phyloP scores from a whole-genome alignment of 768 basidiomycete genomes.

The Suillus placidus region DNA sequence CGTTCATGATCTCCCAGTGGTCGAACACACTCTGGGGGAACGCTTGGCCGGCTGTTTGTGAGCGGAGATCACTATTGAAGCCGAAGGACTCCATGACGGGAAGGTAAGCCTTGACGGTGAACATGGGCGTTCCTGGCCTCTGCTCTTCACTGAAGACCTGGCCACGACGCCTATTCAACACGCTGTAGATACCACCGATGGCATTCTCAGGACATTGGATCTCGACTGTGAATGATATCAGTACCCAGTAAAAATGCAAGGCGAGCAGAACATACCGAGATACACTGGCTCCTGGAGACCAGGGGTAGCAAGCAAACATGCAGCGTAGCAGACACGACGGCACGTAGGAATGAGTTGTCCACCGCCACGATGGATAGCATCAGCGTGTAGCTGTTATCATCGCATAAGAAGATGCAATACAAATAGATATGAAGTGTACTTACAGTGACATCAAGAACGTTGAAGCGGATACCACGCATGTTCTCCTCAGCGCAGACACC shows the following conservation, averaged over 20 bases:
- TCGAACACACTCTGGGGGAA: conserved; percentile 97
- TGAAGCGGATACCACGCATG: conserved; percentile 98
- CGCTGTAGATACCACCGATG: conserved; percentile 96
- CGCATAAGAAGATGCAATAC: neutral
- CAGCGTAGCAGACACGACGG: conserved; percentile 95
- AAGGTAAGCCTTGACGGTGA: conserved; percentile 97
- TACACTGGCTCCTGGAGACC: conserved; percentile 96
- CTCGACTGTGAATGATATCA: conserved; percentile 62
- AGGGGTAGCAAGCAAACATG: conserved; percentile 88
- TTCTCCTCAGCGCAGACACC: conserved; percentile 96
- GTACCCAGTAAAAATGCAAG: conserved; percentile 1
- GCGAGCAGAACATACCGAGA: conserved; percentile 57
- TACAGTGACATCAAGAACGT: conserved; percentile 94
- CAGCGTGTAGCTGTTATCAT: conserved; percentile 78
- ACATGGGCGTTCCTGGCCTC: conserved; percentile 96
- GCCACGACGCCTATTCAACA: conserved; percentile 95
- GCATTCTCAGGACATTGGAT: conserved; percentile 98
- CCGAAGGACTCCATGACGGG: conserved; percentile 94
- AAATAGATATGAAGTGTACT: conserved; percentile 29
- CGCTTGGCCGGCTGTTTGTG: conserved; percentile 93
- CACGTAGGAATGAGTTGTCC: conserved; percentile 98
- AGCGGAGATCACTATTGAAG: conserved; percentile 95
- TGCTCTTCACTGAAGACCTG: conserved; percentile 99
- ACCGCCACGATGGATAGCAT: conserved; percentile 99
- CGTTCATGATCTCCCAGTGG: conserved; percentile 87